Evolutionary conservation across 2,329 filamentous ascomycete species (phyloP), one percentile per base, ranked within the genome.

Genomic region (Calonectria multiphialidica): DNA sequence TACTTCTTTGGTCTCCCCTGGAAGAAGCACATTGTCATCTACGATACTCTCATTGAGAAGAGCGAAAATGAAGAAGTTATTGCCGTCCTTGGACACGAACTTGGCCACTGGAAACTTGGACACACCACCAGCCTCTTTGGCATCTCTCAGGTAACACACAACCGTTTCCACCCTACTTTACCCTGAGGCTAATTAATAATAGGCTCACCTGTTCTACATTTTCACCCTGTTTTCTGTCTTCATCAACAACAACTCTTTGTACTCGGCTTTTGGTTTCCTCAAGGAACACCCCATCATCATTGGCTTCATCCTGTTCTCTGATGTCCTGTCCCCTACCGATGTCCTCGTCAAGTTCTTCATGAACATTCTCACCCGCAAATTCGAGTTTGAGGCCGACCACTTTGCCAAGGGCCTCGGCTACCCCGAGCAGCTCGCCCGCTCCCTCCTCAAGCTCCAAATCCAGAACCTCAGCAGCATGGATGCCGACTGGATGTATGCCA

Each of bases 1-100:
- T 97, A 97, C 86, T 99, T 99, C 87, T 98, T 97, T 80, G 97
- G 97, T 72, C 90, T 99, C 68, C 97, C 97, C 49, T 99, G 96
- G 96, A 98, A 98, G 90, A 98, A 98, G 90, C 97, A 98, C 88
- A 99, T 99, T 87, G 97, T 99, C 81, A 97, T 99, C 82, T 99
- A 98, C 83, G 97, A 99, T 83, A 99, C 97, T 6, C 87, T 99
- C 75, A 95, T 99, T 74, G 96, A 98, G 85, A 98, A 98, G 90
- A 97, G 94, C 83, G 92, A 96, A 74, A 92, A 94, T 5, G 90
- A 97, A 81, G 97, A 99, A 85, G 96, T 99, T 47, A 95, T 98
- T 71, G 96, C 97, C 76, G 96, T 99, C 66, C 88, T 99, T 66
- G 96, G 95, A 42, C 97, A 99, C 83, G 97, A 99, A 85, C 90